A percentile compares a stretch with the other conserved stretches of the same genome.
Conservation (phyloP, 768 basidiomycete genomes). For the Hydnum rufescens region DNA sequence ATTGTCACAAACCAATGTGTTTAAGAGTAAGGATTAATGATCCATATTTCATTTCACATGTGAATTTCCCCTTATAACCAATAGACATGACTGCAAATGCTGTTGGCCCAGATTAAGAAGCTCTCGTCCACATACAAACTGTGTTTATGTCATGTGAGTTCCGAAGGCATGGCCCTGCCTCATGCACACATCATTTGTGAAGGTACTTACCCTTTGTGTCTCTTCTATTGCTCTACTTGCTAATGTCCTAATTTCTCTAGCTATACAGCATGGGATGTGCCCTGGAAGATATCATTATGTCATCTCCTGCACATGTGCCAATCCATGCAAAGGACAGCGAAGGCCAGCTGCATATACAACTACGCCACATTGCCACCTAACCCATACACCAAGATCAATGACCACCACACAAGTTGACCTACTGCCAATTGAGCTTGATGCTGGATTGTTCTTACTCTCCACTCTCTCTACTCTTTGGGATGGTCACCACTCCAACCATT, state of each 20-base stretch:
- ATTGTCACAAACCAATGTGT: slow-evolving; percentile 21
- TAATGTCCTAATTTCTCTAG: slow-evolving; percentile 14
- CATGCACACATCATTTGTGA: slow-evolving; percentile 34
- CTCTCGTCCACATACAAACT: slow-evolving; percentile 24
- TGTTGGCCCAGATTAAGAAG: slow-evolving; percentile 17
- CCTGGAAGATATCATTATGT: slow-evolving; percentile 17
- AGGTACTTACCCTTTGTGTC: slow-evolving; percentile 21
- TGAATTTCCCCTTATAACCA: not conserved
- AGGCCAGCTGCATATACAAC: not conserved
- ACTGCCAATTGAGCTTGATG: not conserved
- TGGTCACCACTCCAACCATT: slow-evolving; percentile 8
- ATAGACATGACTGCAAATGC: not conserved
- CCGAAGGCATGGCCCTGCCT: slow-evolving; percentile 35
- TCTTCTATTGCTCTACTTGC: slow-evolving; percentile 22
- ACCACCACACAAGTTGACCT: slow-evolving; percentile 13
- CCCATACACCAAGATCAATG: slow-evolving; percentile 15
- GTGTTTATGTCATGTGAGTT: slow-evolving; percentile 37
- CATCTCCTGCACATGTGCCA: slow-evolving; percentile 21
- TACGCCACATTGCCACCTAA: slow-evolving; percentile 13
- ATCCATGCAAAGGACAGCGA: slow-evolving; percentile 6
- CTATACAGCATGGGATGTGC: slow-evolving; percentile 11
- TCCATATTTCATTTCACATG: not conserved
- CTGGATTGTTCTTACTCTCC: slow-evolving; percentile 4
- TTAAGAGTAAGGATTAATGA: slow-evolving; percentile 14
- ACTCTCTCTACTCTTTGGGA: slow-evolving; percentile 6